A percentile compares a stretch with the other conserved stretches of the same genome.
phyloP scores from a whole-genome alignment of 1,284 basidiomycete species.

The Ustilago shanxiensis region DNA sequence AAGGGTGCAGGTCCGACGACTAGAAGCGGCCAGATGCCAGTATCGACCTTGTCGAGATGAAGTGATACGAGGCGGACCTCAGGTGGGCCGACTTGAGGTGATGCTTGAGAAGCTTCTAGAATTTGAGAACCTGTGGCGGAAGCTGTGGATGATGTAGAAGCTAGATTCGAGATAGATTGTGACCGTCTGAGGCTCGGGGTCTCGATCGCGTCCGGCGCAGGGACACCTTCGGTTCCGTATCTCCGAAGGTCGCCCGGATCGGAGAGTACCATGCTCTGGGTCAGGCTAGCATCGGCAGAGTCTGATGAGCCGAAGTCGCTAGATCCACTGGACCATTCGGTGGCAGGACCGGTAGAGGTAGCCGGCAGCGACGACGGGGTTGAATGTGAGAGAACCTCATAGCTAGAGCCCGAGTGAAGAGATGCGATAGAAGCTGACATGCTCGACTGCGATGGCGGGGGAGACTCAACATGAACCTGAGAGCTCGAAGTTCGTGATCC shows the following conservation, averaged over 20 bases:
- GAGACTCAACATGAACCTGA: slow-evolving; percentile 26
- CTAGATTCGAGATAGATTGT: slow-evolving; percentile 25
- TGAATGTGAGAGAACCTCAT: slow-evolving; percentile 40
- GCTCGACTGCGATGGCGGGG: slow-evolving; percentile 39
- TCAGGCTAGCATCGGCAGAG: slow-evolving; percentile 38
- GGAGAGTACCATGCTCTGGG: slow-evolving; percentile 44
- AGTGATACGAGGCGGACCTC: slow-evolving; percentile 51
- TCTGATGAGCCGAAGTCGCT: slow-evolving; percentile 54
- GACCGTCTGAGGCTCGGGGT: slow-evolving; percentile 20
- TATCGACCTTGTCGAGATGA: slow-evolving; percentile 52
- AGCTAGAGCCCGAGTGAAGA: slow-evolving; percentile 47
- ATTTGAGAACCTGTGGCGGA: neutral
- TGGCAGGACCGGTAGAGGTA: slow-evolving; percentile 19
- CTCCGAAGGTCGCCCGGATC: slow-evolving; percentile 38
- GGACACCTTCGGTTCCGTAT: neutral
- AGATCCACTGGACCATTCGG: slow-evolving; percentile 49
- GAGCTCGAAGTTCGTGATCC: slow-evolving; percentile 14
- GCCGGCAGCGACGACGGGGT: slow-evolving; percentile 16
- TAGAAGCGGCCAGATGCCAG: slow-evolving; percentile 55
- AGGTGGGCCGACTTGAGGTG: slow-evolving; percentile 24
- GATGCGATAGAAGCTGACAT: slow-evolving; percentile 40
- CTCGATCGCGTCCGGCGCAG: neutral
- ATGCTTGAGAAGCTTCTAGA: neutral
- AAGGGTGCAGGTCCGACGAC: slow-evolving; percentile 52
- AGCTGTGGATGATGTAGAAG: neutral